Evolutionary conservation across 202 grass and related monocot genomes (phyloP), one percentile per base, ranked within the genome.

Genomic region (Bolboschoenoplectus hybrid): DNA sequence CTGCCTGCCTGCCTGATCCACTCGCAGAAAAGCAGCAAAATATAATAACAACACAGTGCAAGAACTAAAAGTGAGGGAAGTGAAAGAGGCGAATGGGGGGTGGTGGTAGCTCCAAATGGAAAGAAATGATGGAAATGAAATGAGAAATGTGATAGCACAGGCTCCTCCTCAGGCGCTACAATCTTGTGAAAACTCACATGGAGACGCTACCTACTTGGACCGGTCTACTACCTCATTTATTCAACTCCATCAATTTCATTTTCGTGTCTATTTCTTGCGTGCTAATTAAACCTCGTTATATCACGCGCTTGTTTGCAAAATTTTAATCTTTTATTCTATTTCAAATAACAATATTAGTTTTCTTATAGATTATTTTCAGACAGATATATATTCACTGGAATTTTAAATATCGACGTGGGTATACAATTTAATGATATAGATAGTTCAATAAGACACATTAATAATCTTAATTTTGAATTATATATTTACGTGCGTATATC

Each of bases 101-200:
- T 14, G 16, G 56, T 83, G 8, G 8, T 14, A 69, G 82, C 46
- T 71, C 10, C 63, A 84, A 70, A 70, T 55, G 82, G 63, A 84
- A 84, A 84, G 50, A 84, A 84, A 69, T 82, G 61, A 82, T 80
- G 53, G 16, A 80, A 60, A 38, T 60, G 75, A 50, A 82, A 67
- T 40, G 63, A 57, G 71, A 84, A 84, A 67, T 84, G 82, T 84
- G 82, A 84, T 65, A 55, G 64, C 64, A 84, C 81, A 84, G 81
- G 81, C 45, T 70, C 64, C 63, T 50, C 13, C 82, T 84, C 64
- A 84, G 81, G 81, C 60, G 47, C 65, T 84, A 69, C 82, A 71
- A 65, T 84, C 65, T 84, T 84, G 82, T 84, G 82, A 84, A 84
- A 84, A 84, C 65, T 84, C 82, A 84, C 82, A 57, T 84, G 65